phyloP scores from a whole-genome alignment of 345 rosid species.

The Populus davidiana region DNA sequence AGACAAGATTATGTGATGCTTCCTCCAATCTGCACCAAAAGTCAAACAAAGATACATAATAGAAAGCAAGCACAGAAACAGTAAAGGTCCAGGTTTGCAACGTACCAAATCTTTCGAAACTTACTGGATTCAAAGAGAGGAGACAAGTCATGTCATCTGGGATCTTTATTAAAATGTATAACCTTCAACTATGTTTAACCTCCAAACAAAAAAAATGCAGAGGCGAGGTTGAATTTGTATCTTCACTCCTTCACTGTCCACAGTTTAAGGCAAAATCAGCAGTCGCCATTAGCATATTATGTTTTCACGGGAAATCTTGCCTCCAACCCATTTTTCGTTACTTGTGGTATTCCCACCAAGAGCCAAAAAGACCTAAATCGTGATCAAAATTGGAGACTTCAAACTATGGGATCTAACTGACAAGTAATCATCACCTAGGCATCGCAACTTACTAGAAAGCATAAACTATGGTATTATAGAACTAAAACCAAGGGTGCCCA shows the following conservation, averaged over 20 bases:
- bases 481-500: background rate
- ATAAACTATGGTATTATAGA: background rate
- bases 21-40: conserved; percentile 1
- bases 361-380: background rate
- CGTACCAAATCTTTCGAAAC: conserved; percentile 1
- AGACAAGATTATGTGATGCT: conserved; percentile 27
- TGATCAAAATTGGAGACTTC: too few relatives aligned
- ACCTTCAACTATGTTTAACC: background rate
- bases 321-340: too few relatives aligned
- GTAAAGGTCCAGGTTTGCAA: background rate
- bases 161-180: background rate
- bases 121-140: background rate
- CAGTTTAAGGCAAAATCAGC: background rate
- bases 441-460: background rate
- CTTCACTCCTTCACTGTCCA: too few relatives aligned
- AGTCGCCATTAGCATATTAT: background rate
- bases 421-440: too few relatives aligned
- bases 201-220: too few relatives aligned
- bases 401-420: too few relatives aligned
- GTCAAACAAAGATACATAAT: background rate
- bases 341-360: background rate
- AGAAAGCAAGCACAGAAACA: background rate
- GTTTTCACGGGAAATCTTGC: background rate
- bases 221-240: too few relatives aligned
- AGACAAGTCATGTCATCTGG: background rate